Evolutionary conservation across 2,329 filamentous ascomycete genomes (phyloP).

Genomic region (Colletotrichum lentis): DNA sequence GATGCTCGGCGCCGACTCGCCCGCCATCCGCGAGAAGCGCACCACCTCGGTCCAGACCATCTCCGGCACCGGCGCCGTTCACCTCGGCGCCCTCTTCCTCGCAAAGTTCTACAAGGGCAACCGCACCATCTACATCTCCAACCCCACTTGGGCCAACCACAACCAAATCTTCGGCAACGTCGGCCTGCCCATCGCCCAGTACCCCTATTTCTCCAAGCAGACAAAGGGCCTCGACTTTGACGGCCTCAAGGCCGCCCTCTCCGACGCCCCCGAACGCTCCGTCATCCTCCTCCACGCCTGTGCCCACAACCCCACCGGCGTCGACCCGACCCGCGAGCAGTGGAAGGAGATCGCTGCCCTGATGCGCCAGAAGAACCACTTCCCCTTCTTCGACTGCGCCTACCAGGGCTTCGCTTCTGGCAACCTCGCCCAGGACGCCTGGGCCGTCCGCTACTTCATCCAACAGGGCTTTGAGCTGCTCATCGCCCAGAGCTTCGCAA

Average conservation of each 20-base stretch:
- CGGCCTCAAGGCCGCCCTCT: slow-evolving; percentile 79
- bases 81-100: slow-evolving; percentile 93
- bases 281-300: slow-evolving; percentile 94
- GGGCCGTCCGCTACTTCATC: slow-evolving; percentile 93
- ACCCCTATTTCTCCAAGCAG: slow-evolving; percentile 91
- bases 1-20: slow-evolving; percentile 80
- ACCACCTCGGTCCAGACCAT: slow-evolving; percentile 88
- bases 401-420: slow-evolving; percentile 99
- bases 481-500: slow-evolving; percentile 93
- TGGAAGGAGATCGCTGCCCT: slow-evolving; percentile 89
- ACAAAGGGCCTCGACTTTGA: slow-evolving; percentile 93
- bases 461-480: slow-evolving; percentile 89
- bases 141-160: slow-evolving; percentile 98
- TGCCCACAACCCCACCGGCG: slow-evolving; percentile 97
- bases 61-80: slow-evolving; percentile 94
- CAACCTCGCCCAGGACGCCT: slow-evolving; percentile 82
- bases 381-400: slow-evolving; percentile 98
- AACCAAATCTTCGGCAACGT: slow-evolving; percentile 98
- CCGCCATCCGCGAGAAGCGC: slow-evolving; percentile 85
- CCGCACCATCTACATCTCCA: slow-evolving; percentile 86
- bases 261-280: slow-evolving; percentile 76
- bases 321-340: slow-evolving; percentile 92
- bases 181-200: slow-evolving; percentile 76
- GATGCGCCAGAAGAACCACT: slow-evolving; percentile 80
- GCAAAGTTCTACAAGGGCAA: slow-evolving; percentile 84